Evolutionary conservation across 257 asterid species (phyloP), one percentile per base, ranked within the genome.

Genomic region (Plantago major): DNA sequence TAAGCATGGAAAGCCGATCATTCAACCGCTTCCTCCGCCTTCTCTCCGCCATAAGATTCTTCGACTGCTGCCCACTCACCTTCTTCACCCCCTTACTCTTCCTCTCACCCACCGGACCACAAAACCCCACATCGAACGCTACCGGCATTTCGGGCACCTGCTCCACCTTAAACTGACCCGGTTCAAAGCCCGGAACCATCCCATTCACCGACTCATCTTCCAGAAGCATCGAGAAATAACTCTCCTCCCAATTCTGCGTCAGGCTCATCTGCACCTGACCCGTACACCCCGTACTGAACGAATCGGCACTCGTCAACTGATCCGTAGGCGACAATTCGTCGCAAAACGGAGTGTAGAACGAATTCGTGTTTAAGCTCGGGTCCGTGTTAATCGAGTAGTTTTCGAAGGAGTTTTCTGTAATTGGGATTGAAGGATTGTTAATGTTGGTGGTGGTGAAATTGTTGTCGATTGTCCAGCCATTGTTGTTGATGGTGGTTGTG

Each of bases 11-110:
- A 42, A 88, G 96, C 9, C 96, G 84, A 49, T 88, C 96, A 70
- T 88, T 88, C 46, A 88, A 78, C 18, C 92, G 79, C 71, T 88
- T 83, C 69, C 96, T 79, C 45, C 96, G 73, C 43, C 96, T 80
- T 17, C 96, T 71, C 78, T 88, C 96, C 19, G 96, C 96, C 95
- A 83, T 86, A 49, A 88, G 80, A 18, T 88, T 88, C 85, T 88
- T 88, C 0, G 96, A 83, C 7, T 91, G 96, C 9, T 79, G 84
- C 7, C 92, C 95, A 13, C 46, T 74, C 2, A 67, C 3, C 67
- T 78, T 85, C 75, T 83, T 83, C 52, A 51, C 46, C 51, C 67
- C 75, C 42, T 42, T 58, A 71, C 70, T 71, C 37, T 49, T 51
- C 10, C 33, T 67, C 47, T 75, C 85, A 33, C 11, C 54, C 3